Evolutionary conservation across 306 rosid genomes (phyloP).

Genomic region (Oemleria cerasiformis): DNA sequence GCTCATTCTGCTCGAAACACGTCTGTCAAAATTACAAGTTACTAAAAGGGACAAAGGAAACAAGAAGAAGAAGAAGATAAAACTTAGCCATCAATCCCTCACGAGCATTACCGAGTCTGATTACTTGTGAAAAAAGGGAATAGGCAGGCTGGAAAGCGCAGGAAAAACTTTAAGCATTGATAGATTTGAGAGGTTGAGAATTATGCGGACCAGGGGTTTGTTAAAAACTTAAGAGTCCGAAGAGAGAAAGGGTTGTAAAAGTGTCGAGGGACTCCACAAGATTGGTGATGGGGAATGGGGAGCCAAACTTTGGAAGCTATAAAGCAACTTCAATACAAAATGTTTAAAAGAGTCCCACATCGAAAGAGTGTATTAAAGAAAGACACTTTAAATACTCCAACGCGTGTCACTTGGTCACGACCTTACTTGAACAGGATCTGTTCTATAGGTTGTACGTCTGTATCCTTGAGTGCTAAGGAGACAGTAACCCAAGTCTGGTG

Average conservation of each 20-base stretch:
- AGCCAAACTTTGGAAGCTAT: no score
- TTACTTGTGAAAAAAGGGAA: conserved; percentile 14
- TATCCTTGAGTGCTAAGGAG: no score
- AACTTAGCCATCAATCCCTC: neutral
- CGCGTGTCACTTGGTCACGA: no score
- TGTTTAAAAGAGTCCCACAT: no score
- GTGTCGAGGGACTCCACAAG: neutral
- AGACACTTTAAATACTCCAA: no score
- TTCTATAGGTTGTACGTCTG: no score
- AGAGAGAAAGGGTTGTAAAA: neutral
- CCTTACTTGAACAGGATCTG: no score
- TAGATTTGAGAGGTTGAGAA: neutral
- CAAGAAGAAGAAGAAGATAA: neutral
- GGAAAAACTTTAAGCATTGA: conserved; percentile 35
- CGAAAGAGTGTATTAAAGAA: no score
- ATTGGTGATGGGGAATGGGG: no score
- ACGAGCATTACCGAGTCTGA: neutral
- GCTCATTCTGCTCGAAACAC: conserved; percentile 44
- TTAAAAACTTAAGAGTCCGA: neutral
- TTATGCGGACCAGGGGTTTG: neutral
- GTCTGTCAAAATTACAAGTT: conserved; percentile 22
- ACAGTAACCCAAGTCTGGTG: no score
- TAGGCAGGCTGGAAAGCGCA: conserved; percentile 25
- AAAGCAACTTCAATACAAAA: no score
- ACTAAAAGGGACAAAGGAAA: neutral